Evolutionary conservation across 1,284 basidiomycete species (phyloP).

Genomic region (Puccinia horiana): DNA sequence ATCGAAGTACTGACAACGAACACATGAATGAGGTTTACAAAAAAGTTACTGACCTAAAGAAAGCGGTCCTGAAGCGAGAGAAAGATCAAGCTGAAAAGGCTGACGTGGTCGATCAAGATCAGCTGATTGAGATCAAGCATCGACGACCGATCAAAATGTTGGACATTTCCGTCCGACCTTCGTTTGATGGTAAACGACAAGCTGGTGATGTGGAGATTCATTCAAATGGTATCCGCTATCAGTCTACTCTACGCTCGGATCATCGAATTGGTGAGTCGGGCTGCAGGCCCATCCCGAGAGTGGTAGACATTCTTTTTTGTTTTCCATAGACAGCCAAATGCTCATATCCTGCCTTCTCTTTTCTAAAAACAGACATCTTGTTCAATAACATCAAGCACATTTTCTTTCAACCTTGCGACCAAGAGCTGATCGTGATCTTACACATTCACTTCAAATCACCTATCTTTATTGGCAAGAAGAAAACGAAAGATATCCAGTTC

Average conservation of each 20-base stretch:
- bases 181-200: slow-evolving; percentile 84
- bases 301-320: neutral
- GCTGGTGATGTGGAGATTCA: slow-evolving; percentile 93
- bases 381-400: slow-evolving; percentile 98
- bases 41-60: slow-evolving; percentile 92
- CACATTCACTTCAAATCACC: slow-evolving; percentile 92
- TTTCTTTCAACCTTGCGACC: slow-evolving; percentile 98
- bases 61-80: slow-evolving; percentile 93
- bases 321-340: neutral
- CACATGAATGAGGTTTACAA: slow-evolving; percentile 86
- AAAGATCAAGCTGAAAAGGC: slow-evolving; percentile 98
- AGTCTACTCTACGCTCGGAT: slow-evolving; percentile 72
- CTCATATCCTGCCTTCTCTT: neutral
- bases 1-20: slow-evolving; percentile 82
- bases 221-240: slow-evolving; percentile 91
- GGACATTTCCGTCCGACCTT: slow-evolving; percentile 91
- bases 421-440: slow-evolving; percentile 90
- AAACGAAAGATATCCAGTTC: slow-evolving; percentile 97
- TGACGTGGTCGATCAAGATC: slow-evolving; percentile 93
- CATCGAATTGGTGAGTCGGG: slow-evolving; percentile 68
- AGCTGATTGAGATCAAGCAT: slow-evolving; percentile 77
- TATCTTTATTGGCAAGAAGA: slow-evolving; percentile 99
- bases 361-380: slow-evolving; percentile 68
- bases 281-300: neutral
- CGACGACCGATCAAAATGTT: slow-evolving; percentile 63